Conservation (phyloP, 2,329 filamentous ascomycete genomes). For the Hymenoscyphus fraxineus region DNA sequence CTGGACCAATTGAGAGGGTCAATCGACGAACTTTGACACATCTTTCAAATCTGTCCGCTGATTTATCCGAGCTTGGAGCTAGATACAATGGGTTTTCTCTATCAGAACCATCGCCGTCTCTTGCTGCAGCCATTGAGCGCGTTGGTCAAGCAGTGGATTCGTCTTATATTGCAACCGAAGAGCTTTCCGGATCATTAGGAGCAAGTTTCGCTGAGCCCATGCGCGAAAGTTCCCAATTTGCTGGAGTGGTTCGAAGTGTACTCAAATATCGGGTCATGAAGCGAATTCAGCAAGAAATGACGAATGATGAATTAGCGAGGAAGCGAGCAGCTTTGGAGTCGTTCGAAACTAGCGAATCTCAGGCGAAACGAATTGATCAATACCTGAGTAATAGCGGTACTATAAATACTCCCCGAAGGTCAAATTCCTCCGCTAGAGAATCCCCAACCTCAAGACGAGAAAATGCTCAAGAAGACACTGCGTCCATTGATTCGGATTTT, state of each 20-base stretch:
- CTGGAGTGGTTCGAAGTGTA: conserved; percentile 85
- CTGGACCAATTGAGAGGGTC: conserved; percentile 94
- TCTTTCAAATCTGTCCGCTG: conserved; percentile 75
- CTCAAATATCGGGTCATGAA: conserved; percentile 88
- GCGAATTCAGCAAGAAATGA: conserved; percentile 96
- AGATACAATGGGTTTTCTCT: conserved; percentile 95
- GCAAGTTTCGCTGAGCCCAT: conserved; percentile 96
- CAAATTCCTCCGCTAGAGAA: conserved; percentile 54
- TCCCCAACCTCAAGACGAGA: conserved; percentile 45
- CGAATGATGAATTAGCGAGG: conserved; percentile 84
- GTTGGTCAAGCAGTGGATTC: conserved; percentile 92
- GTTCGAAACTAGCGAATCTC: conserved; percentile 87
- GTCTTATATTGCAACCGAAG: conserved; percentile 93
- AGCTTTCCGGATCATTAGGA: conserved; percentile 81
- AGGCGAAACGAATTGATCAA: conserved; percentile 89
- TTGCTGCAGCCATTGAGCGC: conserved; percentile 89
- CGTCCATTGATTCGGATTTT: conserved; percentile 94
- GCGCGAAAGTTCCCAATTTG: conserved; percentile 96
- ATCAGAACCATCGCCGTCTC: conserved; percentile 82
- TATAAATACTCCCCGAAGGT: conserved; percentile 60
- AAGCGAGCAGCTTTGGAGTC: conserved; percentile 79
- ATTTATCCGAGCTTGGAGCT: conserved; percentile 91
- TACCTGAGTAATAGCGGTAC: conserved; percentile 76
- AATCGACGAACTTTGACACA: conserved; percentile 87
- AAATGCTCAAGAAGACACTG: conserved; percentile 68